Conservation (phyloP, 208 protist species). For the Lotmaria passim region DNA sequence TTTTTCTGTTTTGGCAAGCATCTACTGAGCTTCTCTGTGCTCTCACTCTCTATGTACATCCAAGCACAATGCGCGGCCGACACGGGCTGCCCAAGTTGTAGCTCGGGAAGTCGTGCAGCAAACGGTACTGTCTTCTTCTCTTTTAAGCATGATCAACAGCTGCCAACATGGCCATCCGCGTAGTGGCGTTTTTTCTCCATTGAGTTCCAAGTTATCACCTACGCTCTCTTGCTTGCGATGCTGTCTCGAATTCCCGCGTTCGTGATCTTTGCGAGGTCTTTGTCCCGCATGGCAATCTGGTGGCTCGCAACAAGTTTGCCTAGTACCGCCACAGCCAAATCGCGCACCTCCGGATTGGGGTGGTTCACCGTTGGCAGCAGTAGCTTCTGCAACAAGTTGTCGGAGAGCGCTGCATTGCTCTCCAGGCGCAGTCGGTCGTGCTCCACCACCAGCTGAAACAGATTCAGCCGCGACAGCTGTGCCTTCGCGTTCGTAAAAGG, state of each 20-base stretch:
- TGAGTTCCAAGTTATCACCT: background rate
- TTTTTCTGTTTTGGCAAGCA: background rate
- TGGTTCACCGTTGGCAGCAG: constrained; percentile 83
- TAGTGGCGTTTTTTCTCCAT: background rate
- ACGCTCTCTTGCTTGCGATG: constrained; percentile 25
- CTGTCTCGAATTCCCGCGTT: constrained; percentile 68
- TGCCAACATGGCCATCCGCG: background rate
- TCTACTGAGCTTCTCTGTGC: background rate
- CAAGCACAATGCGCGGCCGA: background rate
- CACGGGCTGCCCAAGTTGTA: no score
- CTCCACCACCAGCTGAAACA: constrained; percentile 54
- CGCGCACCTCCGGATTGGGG: constrained; percentile 77
- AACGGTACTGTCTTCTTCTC: no score
- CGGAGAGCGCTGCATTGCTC: constrained; percentile 10
- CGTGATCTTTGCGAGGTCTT: constrained; percentile 57
- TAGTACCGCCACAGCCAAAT: constrained; percentile 57
- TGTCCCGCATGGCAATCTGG: constrained; percentile 47
- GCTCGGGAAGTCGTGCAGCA: no score
- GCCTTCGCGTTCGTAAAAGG: constrained; percentile 55
- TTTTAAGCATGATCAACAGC: no score
- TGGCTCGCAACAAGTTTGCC: constrained; percentile 38
- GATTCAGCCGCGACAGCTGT: constrained; percentile 65
- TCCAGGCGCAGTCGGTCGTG: constrained; percentile 24
- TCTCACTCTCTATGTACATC: constrained; percentile 2
- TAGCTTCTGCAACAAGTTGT: constrained; percentile 57